Base-by-base conservation (phyloP, 805 yeast genomes). In the Wickerhamiella bombiphila region DNA sequence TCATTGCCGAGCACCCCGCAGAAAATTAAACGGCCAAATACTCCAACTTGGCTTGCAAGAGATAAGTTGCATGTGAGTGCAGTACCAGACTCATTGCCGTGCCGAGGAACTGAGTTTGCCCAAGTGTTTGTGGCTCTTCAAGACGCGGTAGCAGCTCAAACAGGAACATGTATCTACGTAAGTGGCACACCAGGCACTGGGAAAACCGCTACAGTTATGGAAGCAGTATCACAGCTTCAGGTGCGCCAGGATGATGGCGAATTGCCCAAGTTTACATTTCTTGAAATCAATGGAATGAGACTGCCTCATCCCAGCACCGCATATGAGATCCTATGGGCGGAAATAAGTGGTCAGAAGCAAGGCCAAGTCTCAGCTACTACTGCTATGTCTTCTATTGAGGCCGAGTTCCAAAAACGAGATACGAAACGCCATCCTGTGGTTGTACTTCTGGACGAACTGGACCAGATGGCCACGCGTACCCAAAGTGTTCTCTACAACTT, bases 161-260 rank as follows among this genome's bases (percentile, higher is more conserved):
- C 78, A 1, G 96, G 97, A 0, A 70, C 86, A 5, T 82, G 94
- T 46, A 58, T 91, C 4, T 91, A 86, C 53, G 74, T 91, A 8
- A 82, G 94, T 57, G 99, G 99, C 3, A 83, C 95, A 0, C 98
- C 99, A 0, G 99, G 99, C 6, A 88, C 93, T 2, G 98, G 98
- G 9, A 91, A 91, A 54, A 88, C 98, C 0, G 91, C 93, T 3
- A 88, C 97, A 0, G 75, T 88, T 2, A 61, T 94, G 38, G 94
- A 85, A 51, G 96, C 80, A 0, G 69, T 91, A 19, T 68, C 72
- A 24, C 83, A 79, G 49, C 58, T 91, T 25, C 66, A 69, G 32
- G 52, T 56, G 13, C 58, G 64, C 16, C 44, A 46, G 56, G 62
- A 43, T 42, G 63, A 56, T 11, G 58, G 57, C 3, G 66, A 61